Evolutionary conservation across 108 stramenopile genomes (phyloP).

Genomic region (Craspedostauros australis): DNA sequence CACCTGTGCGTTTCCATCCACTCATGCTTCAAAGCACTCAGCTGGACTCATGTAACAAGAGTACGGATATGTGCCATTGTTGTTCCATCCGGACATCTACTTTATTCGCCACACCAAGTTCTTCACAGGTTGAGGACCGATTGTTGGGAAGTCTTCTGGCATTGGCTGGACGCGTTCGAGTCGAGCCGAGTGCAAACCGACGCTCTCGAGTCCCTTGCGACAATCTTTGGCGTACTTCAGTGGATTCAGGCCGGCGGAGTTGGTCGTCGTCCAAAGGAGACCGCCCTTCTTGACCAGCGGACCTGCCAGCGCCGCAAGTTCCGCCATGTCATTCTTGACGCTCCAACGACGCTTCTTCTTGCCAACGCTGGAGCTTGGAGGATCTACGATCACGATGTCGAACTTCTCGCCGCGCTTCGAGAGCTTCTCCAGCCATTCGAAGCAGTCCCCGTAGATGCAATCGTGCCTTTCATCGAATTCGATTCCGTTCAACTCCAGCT

Average conservation of each 20-base stretch:
- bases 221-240: constrained; percentile 64
- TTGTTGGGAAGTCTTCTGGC: constrained; percentile 70
- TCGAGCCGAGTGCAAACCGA: constrained; percentile 42
- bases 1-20: no score
- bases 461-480: constrained; percentile 71
- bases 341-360: constrained; percentile 81
- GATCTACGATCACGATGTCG: constrained; percentile 84
- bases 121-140: constrained; percentile 64
- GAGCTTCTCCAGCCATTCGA: constrained; percentile 75
- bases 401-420: constrained; percentile 75
- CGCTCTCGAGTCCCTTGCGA: constrained; percentile 54
- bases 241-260: constrained; percentile 55
- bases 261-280: constrained; percentile 69
- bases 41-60: no score
- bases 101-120: constrained; percentile 59
- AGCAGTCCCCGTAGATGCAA: constrained; percentile 81
- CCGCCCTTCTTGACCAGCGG: constrained; percentile 67
- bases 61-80: no score
- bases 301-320: constrained; percentile 70
- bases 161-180: constrained; percentile 77
- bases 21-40: no score
- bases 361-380: constrained; percentile 75
- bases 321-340: constrained; percentile 67
- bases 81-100: no score
- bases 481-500: constrained; percentile 76